These are phyloP conservation scores for Trichoderma aggressivum DNA, from an alignment of 2,329 filamentous ascomycete species.

Conservation along the genomic window DNA sequence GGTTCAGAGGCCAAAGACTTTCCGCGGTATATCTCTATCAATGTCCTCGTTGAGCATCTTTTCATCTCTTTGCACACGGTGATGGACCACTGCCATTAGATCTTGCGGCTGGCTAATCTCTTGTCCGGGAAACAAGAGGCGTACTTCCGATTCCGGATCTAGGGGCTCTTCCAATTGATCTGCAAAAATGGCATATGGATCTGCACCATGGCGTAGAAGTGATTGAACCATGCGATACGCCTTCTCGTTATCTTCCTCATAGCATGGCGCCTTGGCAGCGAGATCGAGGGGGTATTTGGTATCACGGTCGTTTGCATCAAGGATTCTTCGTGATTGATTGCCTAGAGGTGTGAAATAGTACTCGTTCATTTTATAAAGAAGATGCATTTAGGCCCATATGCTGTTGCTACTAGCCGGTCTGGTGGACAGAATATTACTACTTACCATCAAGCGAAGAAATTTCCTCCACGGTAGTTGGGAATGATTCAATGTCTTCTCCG, in stretches of 20 bases:
- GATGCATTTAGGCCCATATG: too few relatives aligned
- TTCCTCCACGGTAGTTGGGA: not conserved
- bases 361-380: too few relatives aligned
- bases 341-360: too few relatives aligned
- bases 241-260: not conserved
- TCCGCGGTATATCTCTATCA: not conserved
- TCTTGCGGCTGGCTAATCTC: not conserved
- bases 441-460: too few relatives aligned
- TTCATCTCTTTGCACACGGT: not conserved
- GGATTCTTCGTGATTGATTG: too few relatives aligned
- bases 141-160: not conserved
- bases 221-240: not conserved
- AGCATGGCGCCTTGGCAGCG: not conserved
- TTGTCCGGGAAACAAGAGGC: not conserved
- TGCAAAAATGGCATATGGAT: not conserved
- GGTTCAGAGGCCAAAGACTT: not conserved
- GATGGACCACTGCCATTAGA: not conserved
- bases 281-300: not conserved
- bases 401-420: too few relatives aligned
- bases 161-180: not conserved
- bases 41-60: not conserved
- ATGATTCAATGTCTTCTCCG: not conserved
- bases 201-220: not conserved
- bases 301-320: not conserved
- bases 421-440: too few relatives aligned